Base-by-base conservation (phyloP, 2,329 filamentous ascomycete species). In the Colletotrichum sp. region DNA sequence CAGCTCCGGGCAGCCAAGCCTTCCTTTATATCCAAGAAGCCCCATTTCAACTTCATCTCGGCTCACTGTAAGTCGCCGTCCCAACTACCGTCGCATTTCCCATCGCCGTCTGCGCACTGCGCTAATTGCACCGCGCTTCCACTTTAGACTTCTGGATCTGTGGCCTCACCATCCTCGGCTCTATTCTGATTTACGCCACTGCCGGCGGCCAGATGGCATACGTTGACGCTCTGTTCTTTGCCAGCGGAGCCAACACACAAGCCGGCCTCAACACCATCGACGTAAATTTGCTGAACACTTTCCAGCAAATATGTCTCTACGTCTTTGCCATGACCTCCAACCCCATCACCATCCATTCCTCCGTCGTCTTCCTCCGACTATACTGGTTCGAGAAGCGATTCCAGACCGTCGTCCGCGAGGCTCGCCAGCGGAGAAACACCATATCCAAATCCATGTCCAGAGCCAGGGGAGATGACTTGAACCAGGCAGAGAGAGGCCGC, bases 331-430 rank as follows among this genome's bases (percentile, higher is more conserved):
- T 95, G 88, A 80, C 95, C 15, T 92, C 93, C 30, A 98, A 95
- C 67, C 96, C 96, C 1, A 97, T 98, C 77, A 93, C 94, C 63
- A 93, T 98, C 80, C 93, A 98, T 81, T 92, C 94, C 3, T 94
- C 92, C 60, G 95, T 99, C 60, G 97, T 99, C 9, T 96, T 98
- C 80, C 90, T 99, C 16, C 94, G 97, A 30, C 88, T 99, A 3
- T 98, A 98, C 85, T 99, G 96, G 96, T 99, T 99, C 83, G 96
- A 99, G 85, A 98, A 98, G 85, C 92, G 96, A 9, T 99, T 99
- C 82, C 94, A 98, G 82, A 90, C 95, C 80, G 91, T 98, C 78
- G 96, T 94, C 16, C 90, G 89, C 39, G 95, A 98, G 80, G 93
- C 95, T 2, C 91, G 92, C 71, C 88, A 87, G 59, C 88, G 93